These are phyloP conservation scores for Protoeuglena noctilucae DNA, from an alignment of 139 green algal species.

Conservation along the genomic window DNA sequence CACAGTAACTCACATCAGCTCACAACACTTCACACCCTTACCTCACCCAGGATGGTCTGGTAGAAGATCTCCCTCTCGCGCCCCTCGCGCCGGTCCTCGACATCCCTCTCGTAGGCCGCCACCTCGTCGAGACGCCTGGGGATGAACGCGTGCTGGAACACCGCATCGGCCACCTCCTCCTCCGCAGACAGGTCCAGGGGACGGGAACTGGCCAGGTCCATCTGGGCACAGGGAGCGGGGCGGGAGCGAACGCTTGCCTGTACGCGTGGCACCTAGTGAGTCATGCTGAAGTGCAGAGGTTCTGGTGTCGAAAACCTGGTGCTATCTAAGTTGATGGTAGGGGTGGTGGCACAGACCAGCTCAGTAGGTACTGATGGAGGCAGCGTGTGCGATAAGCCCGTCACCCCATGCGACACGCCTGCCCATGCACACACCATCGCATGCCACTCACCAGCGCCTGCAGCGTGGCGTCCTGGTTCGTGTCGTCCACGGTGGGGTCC, in stretches of 20 bases:
- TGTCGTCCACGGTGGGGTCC: conserved; percentile 64
- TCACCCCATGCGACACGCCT: neutral
- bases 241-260: too few relatives aligned
- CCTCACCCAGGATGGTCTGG: conserved; percentile 34
- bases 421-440: neutral
- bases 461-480: conserved; percentile 62
- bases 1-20: conserved; percentile 14
- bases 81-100: conserved; percentile 49
- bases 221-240: neutral
- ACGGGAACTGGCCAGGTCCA: neutral
- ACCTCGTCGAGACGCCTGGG: conserved; percentile 79
- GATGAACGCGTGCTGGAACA: conserved; percentile 87
- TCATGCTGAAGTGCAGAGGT: neutral
- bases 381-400: neutral
- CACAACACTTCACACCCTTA: conserved; percentile 6
- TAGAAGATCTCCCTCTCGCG: too few relatives aligned
- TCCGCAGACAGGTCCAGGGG: conserved; percentile 12
- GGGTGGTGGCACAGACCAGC: too few relatives aligned
- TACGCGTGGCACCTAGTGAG: neutral
- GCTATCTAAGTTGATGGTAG: too few relatives aligned
- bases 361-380: neutral
- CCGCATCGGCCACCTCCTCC: conserved; percentile 29
- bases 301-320: too few relatives aligned
- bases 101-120: conserved; percentile 66
- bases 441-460: conserved; percentile 43